Base-by-base conservation (phyloP, 1,284 basidiomycete species). In the Pseudozyma flocculosa region DNA sequence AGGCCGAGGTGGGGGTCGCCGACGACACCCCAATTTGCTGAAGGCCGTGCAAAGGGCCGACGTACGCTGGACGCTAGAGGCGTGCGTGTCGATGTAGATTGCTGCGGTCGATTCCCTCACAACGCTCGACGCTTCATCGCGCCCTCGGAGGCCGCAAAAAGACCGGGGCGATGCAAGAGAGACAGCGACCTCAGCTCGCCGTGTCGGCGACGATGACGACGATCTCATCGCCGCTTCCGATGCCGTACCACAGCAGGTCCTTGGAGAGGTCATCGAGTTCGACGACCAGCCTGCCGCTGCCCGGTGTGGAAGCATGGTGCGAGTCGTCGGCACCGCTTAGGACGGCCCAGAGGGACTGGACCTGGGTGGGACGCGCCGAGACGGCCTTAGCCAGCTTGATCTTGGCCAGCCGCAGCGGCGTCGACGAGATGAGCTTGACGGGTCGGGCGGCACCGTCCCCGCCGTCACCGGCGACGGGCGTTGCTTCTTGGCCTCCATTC, bases 171-270 rank as follows among this genome's bases (percentile, higher is more conserved):
- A n/a, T n/a, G n/a, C n/a, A n/a, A n/a, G n/a, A n/a, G n/a, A n/a
- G n/a, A n/a, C n/a, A n/a, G n/a, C n/a, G n/a, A n/a, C n/a, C n/a
- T n/a, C n/a, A n/a, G n/a, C n/a, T n/a, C n/a, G n/a, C n/a, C n/a
- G n/a, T n/a, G n/a, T 29, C 26, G 22, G 24, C 21, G 4, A 29
- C 39, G 8, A 59, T 44, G 2, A 60, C 14, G 2, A 48, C 51
- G 10, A 63, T 3, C 5, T 36, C 21, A 21, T 63, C 61, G 9
- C 43, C 40, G 7, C 42, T 24, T 10, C 45, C 40, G 18, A 72
- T 47, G 14, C 66, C 54, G 40, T 68, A 72, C 63, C 61, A 67
- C 13, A 55, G 57, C 36, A 70, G 42, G 29, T 43, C 54, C 10
- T 60, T 40, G 17, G 54, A 54, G 37, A 46, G 37, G 21, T 72